Base-by-base conservation (phyloP, 257 asterid species). In the Solanum ossicruentum region DNA sequence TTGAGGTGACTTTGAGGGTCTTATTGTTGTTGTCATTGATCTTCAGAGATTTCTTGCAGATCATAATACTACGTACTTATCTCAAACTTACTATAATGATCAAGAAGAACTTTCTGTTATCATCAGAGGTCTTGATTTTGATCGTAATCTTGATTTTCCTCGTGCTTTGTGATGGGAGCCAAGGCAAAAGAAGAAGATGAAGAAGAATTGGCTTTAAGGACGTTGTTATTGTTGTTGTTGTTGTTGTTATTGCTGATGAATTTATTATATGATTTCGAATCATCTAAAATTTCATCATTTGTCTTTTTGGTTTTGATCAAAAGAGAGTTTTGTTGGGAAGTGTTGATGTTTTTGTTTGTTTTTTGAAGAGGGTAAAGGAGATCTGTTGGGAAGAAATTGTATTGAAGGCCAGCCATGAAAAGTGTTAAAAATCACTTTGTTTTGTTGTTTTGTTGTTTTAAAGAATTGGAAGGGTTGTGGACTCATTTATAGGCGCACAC, bases 301-400 rank as follows among this genome's bases (percentile, higher is more conserved):
- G 13, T 15, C 7, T 61, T 26, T 26, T 26, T 77, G 23, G 71
- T n/a, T 84, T 84, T 70, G 18, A 84, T 49, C 49, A 55, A 3
- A 32, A 77, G 70, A 54, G 51, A 69, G 6, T 36, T 57, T 39
- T 83, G 85, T 32, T 83, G 82, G 45, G 82, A 77, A 54, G 43
- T 69, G 12, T 75, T 61, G 47, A 72, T 56, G 26, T 84, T 26
- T 75, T 56, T 23, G 8, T 63, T 63, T 12, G 75, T 18, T 63
- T 84, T 75, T 55, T 43, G 61, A 49, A 66, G 75, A 45, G 86
- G 83, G 21, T 39, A 57, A 41, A 84, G 80, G 10, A 84, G 56
- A 84, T 84, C 83, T 12, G 86, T 75, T 39, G 86, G 86, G 71
- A 84, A 84, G 45, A 84, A 84, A 55, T 84, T 84, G 86, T 84